phyloP scores from a whole-genome alignment of 1,284 basidiomycete species.

The Meripilus lineatus region DNA sequence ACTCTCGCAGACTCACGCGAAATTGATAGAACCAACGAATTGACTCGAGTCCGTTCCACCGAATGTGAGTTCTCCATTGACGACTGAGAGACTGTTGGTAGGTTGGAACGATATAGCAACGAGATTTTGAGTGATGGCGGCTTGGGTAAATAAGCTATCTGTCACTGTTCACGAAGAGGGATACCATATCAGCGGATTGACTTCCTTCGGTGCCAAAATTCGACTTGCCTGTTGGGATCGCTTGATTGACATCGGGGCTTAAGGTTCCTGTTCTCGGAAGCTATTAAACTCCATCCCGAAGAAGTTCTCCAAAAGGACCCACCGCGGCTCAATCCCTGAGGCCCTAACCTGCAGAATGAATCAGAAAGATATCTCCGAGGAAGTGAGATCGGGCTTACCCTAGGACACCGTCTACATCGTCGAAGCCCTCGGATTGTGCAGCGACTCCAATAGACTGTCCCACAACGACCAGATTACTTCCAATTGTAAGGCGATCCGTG shows the following conservation, averaged over 20 bases:
- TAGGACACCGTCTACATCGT: conserved; percentile 45
- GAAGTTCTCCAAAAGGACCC: no score
- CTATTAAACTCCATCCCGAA: no score
- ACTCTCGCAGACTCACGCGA: conserved; percentile 17
- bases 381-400: conserved; percentile 26
- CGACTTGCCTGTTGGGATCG: conserved; percentile 21
- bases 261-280: no score
- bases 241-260: conserved; percentile 10
- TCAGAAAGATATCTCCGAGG: no score
- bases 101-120: conserved; percentile 46
- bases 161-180: conserved; percentile 25
- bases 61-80: conserved; percentile 31
- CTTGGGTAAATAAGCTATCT: conserved; percentile 41
- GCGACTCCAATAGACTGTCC: conserved; percentile 53
- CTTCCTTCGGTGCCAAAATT: no score
- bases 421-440: conserved; percentile 28
- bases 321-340: no score
- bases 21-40: conserved; percentile 43
- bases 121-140: conserved; percentile 19
- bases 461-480: conserved; percentile 13
- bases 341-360: no score
- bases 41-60: conserved; percentile 46
- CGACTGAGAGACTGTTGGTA: conserved; percentile 23
- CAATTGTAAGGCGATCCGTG: conserved; percentile 24
- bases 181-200: background rate